phyloP scores from a whole-genome alignment of 805 yeast genomes.

The Lipomyces chichibuensis region DNA sequence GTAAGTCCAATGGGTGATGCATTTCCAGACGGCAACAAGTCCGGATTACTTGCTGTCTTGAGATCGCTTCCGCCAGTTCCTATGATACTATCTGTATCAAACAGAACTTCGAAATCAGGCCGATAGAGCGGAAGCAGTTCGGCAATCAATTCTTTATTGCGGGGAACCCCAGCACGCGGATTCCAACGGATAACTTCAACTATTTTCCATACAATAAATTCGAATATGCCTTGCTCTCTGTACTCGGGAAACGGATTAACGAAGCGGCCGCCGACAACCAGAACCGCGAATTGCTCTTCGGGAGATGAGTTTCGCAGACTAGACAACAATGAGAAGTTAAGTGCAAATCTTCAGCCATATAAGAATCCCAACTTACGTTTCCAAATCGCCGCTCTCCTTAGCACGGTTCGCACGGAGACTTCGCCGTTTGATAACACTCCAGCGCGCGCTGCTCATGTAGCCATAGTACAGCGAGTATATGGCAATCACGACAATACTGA shows the following conservation, averaged over 20 bases:
- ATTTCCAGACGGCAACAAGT: slow-evolving; percentile 1
- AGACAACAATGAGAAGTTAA: neutral
- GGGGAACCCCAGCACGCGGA: slow-evolving; percentile 64
- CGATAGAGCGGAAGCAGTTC: slow-evolving; percentile 59
- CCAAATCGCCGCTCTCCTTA: slow-evolving; percentile 17
- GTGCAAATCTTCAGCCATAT: neutral
- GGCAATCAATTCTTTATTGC: slow-evolving; percentile 52
- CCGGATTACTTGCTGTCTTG: slow-evolving; percentile 2
- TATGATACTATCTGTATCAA: slow-evolving; percentile 34
- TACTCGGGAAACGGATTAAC: slow-evolving; percentile 92
- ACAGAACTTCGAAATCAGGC: slow-evolving; percentile 58
- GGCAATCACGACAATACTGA: slow-evolving; percentile 18
- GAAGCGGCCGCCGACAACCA: slow-evolving; percentile 62
- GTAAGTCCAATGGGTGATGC: slow-evolving; percentile 17
- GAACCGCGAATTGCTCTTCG: slow-evolving; percentile 28
- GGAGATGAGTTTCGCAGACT: slow-evolving; percentile 24
- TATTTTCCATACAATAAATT: slow-evolving; percentile 73
- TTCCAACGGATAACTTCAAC: slow-evolving; percentile 66
- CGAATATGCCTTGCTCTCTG: slow-evolving; percentile 85
- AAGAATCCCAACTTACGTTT: slow-evolving; percentile 15
- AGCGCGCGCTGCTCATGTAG: slow-evolving; percentile 19
- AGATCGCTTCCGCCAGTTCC: neutral
- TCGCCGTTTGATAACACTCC: slow-evolving; percentile 21
- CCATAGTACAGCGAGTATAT: slow-evolving; percentile 27
- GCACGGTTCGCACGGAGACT: slow-evolving; percentile 22